Evolutionary conservation across 164 flowering plant genomes (phyloP).

Genomic region (Akebia trifoliata): DNA sequence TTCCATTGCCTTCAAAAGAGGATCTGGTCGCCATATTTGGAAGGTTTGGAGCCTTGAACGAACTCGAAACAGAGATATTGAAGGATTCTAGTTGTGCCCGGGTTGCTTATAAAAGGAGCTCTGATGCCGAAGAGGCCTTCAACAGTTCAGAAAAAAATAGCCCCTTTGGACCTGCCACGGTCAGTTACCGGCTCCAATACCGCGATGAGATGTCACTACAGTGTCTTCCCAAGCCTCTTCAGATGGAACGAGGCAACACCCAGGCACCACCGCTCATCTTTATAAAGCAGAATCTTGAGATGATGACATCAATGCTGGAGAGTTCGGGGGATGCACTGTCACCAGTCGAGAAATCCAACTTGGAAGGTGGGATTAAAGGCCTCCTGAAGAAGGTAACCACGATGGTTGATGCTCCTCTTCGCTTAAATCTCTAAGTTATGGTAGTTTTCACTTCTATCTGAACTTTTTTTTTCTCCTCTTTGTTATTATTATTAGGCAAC

Average conservation of each 20-base stretch:
- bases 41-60: constrained; percentile 45
- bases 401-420: constrained; percentile 37
- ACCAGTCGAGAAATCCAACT: constrained; percentile 51
- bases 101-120: constrained; percentile 33
- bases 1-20: constrained; percentile 42
- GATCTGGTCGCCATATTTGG: constrained; percentile 30
- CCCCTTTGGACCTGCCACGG: constrained; percentile 40
- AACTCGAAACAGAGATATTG: constrained; percentile 33
- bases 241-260: constrained; percentile 6
- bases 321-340: constrained; percentile 58
- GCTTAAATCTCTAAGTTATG: constrained; percentile 15
- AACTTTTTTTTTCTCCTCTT: no score
- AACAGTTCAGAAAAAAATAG: constrained; percentile 35
- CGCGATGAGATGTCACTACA: constrained; percentile 3
- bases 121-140: constrained; percentile 51
- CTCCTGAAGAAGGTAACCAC: constrained; percentile 61
- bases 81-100: constrained; percentile 31
- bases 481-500: no score
- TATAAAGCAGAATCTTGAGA: constrained; percentile 60
- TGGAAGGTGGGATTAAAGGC: constrained; percentile 55
- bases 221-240: not conserved
- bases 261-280: constrained; percentile 39
- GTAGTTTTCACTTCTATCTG: no score
- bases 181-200: constrained; percentile 34
- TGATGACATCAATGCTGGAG: constrained; percentile 69